Evolutionary conservation across 176 grass and related monocot genomes (phyloP).

Genomic region (maize (Zea mays)): DNA sequence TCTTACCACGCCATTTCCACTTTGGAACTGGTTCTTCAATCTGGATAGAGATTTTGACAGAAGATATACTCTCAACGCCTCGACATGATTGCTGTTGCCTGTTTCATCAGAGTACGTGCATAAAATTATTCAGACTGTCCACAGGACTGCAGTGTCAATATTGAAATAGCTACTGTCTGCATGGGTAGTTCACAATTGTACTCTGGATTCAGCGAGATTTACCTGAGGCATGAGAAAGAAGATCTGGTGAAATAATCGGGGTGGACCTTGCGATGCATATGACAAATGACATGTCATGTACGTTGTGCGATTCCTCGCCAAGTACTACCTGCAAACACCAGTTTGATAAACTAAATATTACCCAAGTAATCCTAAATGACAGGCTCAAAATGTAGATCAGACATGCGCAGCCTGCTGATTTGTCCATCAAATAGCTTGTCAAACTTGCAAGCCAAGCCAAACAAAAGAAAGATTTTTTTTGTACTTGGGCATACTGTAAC

Average conservation of each 20-base stretch:
- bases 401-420: neutral
- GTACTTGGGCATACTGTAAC: conserved; percentile 16
- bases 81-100: conserved; percentile 69
- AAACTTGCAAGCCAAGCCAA: neutral
- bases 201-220: conserved; percentile 18
- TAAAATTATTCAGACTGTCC: conserved; percentile 24
- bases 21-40: conserved; percentile 72
- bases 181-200: conserved; percentile 10
- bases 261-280: conserved; percentile 50
- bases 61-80: conserved; percentile 63
- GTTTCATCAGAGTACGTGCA: conserved; percentile 31
- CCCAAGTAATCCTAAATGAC: neutral
- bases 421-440: conserved; percentile 12
- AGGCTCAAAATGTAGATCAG: neutral
- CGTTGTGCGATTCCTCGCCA: conserved; percentile 56
- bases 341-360: conserved; percentile 18
- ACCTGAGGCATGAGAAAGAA: conserved; percentile 62
- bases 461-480: neutral
- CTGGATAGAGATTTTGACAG: conserved; percentile 67
- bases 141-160: neutral
- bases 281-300: conserved; percentile 61
- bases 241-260: conserved; percentile 40
- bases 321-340: conserved; percentile 50
- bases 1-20: conserved; percentile 76
- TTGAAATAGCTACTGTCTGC: neutral